phyloP scores from a whole-genome alignment of 1,139 yeast genomes.

The Candida dubliniensis region DNA sequence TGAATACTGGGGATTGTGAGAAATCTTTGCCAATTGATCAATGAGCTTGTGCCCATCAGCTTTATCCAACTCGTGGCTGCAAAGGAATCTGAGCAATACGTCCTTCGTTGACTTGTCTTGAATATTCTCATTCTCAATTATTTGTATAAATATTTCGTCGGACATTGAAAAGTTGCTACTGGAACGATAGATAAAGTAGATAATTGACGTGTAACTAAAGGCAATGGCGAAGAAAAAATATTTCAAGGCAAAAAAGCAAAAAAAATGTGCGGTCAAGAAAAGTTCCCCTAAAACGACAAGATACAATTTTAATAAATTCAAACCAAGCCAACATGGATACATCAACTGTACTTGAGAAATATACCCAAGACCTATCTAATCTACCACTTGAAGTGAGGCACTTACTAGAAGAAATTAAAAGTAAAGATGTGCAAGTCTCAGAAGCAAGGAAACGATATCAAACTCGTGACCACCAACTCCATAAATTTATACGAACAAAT shows the following conservation, averaged over 20 bases:
- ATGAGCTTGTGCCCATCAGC: constrained; percentile 2
- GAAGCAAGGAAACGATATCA: constrained; percentile 69
- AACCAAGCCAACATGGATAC: constrained; percentile 37
- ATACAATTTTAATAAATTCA: neutral
- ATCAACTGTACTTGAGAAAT: constrained; percentile 49
- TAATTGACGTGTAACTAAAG: too few relatives aligned
- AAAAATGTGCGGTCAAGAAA: neutral
- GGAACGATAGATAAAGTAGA: too few relatives aligned
- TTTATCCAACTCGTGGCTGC: neutral
- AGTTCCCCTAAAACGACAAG: neutral
- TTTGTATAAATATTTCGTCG: too few relatives aligned
- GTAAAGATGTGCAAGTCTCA: constrained; percentile 64
- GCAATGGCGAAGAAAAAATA: too few relatives aligned
- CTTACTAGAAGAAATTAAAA: constrained; percentile 74
- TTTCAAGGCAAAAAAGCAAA: neutral
- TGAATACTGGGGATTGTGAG: constrained; percentile 16
- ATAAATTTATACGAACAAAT: constrained; percentile 77
- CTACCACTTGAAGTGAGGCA: constrained; percentile 88
- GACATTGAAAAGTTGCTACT: too few relatives aligned
- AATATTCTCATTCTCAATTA: too few relatives aligned
- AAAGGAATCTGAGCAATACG: neutral
- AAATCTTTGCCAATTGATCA: constrained; percentile 11
- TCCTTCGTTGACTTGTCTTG: neutral
- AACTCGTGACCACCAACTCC: constrained; percentile 74
- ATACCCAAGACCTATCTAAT: constrained; percentile 63